Base-by-base conservation (phyloP, 805 yeast species). In the Candida takata region DNA sequence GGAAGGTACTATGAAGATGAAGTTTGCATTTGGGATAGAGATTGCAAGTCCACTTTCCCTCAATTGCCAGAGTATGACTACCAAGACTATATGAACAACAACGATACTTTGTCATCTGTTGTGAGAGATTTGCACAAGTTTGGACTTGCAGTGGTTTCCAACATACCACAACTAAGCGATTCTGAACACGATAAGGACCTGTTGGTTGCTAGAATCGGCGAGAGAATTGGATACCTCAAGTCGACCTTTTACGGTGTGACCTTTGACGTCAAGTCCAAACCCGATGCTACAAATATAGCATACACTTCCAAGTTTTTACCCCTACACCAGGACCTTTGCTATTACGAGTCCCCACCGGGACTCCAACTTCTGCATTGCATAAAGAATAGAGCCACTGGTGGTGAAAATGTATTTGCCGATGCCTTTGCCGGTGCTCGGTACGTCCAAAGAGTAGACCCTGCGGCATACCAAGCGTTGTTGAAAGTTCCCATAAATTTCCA, bases 291-390 rank as follows among this genome's bases (percentile, higher is more conserved):
- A 37, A 80, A 83, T 45, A 77, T 83, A 34, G 88, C 88, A 5
- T 74, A 79, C 49, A 78, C 92, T 5, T 65, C 69, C 33, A 67
- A 65, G 8, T 72, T 72, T 45, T 64, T 84, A 27, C 87, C 87
- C 3, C 62, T 83, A 33, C 94, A 83, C 48, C 83, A 80, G 81
- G 92, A 84, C 50, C 64, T 83, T 18, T 65, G 77, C 31, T 83
- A 82, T 58, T 77, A 81, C 51, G 88, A 83, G 53, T 75, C 86
- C 9, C 88, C 88, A 3, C 94, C 94, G 2, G 90, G 90, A 1
- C 59, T 83, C 29, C 88, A 83, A 55, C 54, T 80, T 27, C 63
- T 83, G 29, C 92, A 83, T 47, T 67, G 73, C 35, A 67, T 77
- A 25, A 57, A 65, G 32, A 74, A 75, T 47, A 52, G 49, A 15